These are phyloP conservation scores for Ganoderma lucidum DNA, from an alignment of 1,284 basidiomycete species.

Conservation along the genomic window DNA sequence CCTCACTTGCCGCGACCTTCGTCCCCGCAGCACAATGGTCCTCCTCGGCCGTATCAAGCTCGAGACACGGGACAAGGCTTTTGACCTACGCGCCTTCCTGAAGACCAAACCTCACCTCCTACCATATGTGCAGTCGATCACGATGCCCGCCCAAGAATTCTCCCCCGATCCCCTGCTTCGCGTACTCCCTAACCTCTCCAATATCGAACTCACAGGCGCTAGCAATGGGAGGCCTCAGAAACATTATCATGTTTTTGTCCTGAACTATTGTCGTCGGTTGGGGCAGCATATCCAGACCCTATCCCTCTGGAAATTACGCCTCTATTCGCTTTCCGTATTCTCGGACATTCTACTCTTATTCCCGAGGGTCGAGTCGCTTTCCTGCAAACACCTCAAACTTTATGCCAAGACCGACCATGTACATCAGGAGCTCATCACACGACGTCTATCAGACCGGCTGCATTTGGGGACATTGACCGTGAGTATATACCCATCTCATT, in stretches of 20 bases:
- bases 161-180: background rate
- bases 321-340: background rate
- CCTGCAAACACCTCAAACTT: background rate
- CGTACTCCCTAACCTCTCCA: background rate
- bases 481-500: background rate
- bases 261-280: background rate
- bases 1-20: slow-evolving; percentile 2
- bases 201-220: background rate
- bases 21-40: background rate
- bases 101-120: background rate
- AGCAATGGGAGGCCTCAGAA: too few relatives aligned
- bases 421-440: background rate
- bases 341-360: background rate
- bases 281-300: background rate
- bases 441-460: background rate
- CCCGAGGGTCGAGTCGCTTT: background rate
- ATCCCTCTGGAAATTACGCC: background rate
- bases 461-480: background rate
- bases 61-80: background rate
- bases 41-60: background rate
- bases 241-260: background rate
- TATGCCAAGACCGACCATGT: background rate
- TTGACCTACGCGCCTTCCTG: background rate
- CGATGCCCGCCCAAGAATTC: background rate
- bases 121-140: background rate